Percentiles rank a stretch among this genome's conserved stretches.
Evolutionary conservation across 2,329 filamentous ascomycete genomes (phyloP).

Genomic region (Penicillium corylophilum): DNA sequence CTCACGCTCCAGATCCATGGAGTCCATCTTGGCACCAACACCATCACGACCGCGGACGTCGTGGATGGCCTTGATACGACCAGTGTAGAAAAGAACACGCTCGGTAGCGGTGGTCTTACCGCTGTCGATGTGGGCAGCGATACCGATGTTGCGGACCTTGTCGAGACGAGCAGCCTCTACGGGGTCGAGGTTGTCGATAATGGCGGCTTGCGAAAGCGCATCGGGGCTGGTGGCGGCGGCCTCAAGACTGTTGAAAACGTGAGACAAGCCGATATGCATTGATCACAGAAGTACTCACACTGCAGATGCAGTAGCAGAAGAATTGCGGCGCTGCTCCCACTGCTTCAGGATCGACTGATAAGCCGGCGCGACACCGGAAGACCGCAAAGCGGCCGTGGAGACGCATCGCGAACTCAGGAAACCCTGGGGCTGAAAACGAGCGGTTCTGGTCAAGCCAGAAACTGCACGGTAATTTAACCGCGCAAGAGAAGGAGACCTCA

Average conservation of each 20-base stretch:
- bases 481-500: conserved; percentile 44
- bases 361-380: conserved; percentile 31
- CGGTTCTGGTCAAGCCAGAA: conserved; percentile 35
- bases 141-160: conserved; percentile 92
- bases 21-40: conserved; percentile 99
- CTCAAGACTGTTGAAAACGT: conserved; percentile 47
- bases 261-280: background rate
- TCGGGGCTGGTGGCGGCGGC: conserved; percentile 59
- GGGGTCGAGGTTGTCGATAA: conserved; percentile 77
- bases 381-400: conserved; percentile 37
- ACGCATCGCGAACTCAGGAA: conserved; percentile 42
- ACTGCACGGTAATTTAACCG: conserved; percentile 42
- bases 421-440: conserved; percentile 37
- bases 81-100: conserved; percentile 96
- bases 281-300: conserved; percentile 36
- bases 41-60: conserved; percentile 88
- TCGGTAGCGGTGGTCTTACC: conserved; percentile 97
- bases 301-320: conserved; percentile 44
- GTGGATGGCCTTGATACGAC: conserved; percentile 93
- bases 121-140: conserved; percentile 97
- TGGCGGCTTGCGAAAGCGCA: conserved; percentile 59
- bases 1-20: conserved; percentile 97
- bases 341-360: conserved; percentile 40
- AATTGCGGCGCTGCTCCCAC: conserved; percentile 46
- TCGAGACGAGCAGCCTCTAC: conserved; percentile 75